Evolutionary conservation across 805 yeast species (phyloP).

Genomic region (Monosporozyma solicola): DNA sequence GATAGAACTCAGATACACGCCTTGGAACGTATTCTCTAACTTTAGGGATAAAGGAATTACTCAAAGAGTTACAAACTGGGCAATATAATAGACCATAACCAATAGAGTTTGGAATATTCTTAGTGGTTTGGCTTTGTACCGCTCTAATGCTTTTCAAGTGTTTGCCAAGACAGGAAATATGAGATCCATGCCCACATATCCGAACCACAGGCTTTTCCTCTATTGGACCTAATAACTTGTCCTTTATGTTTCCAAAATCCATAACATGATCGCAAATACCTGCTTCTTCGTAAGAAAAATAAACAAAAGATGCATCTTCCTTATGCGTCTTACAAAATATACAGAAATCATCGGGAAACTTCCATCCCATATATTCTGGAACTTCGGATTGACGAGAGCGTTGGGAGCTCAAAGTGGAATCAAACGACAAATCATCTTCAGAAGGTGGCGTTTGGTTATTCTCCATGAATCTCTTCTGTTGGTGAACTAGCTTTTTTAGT

Average conservation of each 20-base stretch:
- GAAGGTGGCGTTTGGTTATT: constrained; percentile 32
- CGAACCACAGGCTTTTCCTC: constrained; percentile 15
- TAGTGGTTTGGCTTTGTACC: constrained; percentile 62
- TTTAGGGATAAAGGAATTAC: constrained; percentile 75
- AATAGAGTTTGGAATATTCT: constrained; percentile 70
- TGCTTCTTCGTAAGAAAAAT: constrained; percentile 24
- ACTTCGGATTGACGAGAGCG: neutral
- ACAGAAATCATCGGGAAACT: constrained; percentile 22
- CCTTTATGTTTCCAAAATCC: constrained; percentile 17
- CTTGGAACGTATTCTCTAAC: constrained; percentile 6
- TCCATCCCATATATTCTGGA: constrained; percentile 9
- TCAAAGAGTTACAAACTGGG: constrained; percentile 83
- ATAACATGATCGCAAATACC: constrained; percentile 19
- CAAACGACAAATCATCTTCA: constrained; percentile 10
- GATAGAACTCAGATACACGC: constrained; percentile 5
- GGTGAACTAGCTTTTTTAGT: constrained; percentile 69
- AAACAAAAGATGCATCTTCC: constrained; percentile 24
- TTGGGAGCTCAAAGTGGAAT: constrained; percentile 1
- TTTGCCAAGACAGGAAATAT: constrained; percentile 62
- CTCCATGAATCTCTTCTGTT: constrained; percentile 67
- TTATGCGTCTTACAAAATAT: constrained; percentile 27
- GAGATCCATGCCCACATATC: constrained; percentile 95
- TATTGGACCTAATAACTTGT: neutral
- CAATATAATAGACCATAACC: constrained; percentile 71
- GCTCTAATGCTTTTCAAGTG: constrained; percentile 48